These are phyloP conservation scores for Globisporangium camurandrum DNA, from an alignment of 352 stramenopile species.

Conservation along the genomic window DNA sequence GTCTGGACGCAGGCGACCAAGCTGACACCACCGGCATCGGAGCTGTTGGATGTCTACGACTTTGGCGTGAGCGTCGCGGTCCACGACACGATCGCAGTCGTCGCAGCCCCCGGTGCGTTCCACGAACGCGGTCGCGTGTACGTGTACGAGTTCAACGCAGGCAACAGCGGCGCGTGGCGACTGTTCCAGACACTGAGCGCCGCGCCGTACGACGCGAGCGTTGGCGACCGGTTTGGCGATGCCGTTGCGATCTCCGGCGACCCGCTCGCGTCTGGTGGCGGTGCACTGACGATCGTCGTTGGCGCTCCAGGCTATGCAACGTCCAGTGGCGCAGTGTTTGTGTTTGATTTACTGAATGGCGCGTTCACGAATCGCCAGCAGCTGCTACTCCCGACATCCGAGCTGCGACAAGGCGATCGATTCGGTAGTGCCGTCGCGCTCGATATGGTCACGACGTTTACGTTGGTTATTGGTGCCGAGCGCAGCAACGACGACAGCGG, in stretches of 20 bases:
- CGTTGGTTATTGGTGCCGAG: slow-evolving; percentile 57
- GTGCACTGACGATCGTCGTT: slow-evolving; percentile 55
- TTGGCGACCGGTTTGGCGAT: slow-evolving; percentile 66
- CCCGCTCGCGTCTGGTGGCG: slow-evolving; percentile 15
- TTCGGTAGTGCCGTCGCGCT: slow-evolving; percentile 67
- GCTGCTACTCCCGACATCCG: slow-evolving; percentile 37
- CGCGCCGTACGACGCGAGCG: slow-evolving; percentile 28
- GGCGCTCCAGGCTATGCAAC: slow-evolving; percentile 59
- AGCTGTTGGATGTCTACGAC: slow-evolving; percentile 41
- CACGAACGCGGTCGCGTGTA: slow-evolving; percentile 57
- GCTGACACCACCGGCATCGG: slow-evolving; percentile 27
- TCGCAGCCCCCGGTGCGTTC: slow-evolving; percentile 55
- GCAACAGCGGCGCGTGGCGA: slow-evolving; percentile 23
- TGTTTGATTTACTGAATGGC: slow-evolving; percentile 58
- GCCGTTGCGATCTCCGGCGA: slow-evolving; percentile 53
- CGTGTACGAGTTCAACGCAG: slow-evolving; percentile 69
- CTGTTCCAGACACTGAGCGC: slow-evolving; percentile 63
- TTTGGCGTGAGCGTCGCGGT: slow-evolving; percentile 48
- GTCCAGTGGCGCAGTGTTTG: slow-evolving; percentile 55
- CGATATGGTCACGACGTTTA: slow-evolving; percentile 67
- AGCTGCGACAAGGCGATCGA: slow-evolving; percentile 40
- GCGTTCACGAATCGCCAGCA: slow-evolving; percentile 59
- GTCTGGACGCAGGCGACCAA: slow-evolving; percentile 59
- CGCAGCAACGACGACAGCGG: slow-evolving; percentile 41
- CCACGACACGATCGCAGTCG: slow-evolving; percentile 36